phyloP scores from a whole-genome alignment of 1,284 basidiomycete species.

The Trichosporon asahii region DNA sequence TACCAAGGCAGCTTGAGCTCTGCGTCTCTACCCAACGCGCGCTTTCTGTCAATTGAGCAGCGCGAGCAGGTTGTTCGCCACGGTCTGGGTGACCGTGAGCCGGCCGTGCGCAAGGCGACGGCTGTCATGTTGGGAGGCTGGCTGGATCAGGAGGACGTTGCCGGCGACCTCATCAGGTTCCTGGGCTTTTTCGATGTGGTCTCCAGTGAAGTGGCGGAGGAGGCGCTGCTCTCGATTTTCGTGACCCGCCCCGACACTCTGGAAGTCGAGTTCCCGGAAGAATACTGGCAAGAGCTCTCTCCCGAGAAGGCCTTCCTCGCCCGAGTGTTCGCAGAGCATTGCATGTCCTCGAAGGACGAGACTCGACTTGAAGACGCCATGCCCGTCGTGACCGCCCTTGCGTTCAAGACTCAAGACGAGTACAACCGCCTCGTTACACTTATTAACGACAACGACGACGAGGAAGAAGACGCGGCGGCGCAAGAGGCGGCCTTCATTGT shows the following conservation, averaged over 20 bases:
- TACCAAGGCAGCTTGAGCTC: conserved; percentile 63
- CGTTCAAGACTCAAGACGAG: conserved; percentile 75
- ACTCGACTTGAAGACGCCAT: conserved; percentile 68
- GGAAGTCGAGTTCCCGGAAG: conserved; percentile 72
- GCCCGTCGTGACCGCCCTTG: conserved; percentile 85
- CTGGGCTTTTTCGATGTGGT: conserved; percentile 64
- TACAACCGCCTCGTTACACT: conserved; percentile 66
- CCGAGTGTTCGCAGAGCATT: conserved; percentile 80
- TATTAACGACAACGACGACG: conserved; percentile 55
- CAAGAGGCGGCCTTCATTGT: conserved; percentile 65
- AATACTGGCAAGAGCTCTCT: conserved; percentile 67
- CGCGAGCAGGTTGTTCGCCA: conserved; percentile 73
- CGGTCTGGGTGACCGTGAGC: conserved; percentile 84
- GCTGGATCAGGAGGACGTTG: conserved; percentile 59
- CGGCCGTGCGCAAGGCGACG: conserved; percentile 72
- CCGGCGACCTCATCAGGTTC: conserved; percentile 57
- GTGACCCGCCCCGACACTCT: conserved; percentile 61
- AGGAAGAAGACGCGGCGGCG: conserved; percentile 57
- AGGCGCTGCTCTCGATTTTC: conserved; percentile 65
- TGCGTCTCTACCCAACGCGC: conserved; percentile 62
- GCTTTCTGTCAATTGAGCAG: conserved; percentile 68
- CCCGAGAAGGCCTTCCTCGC: conserved; percentile 81
- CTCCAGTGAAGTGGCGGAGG: conserved; percentile 61
- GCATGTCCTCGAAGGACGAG: conserved; percentile 64
- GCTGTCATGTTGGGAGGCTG: conserved; percentile 72